Evolutionary conservation across 495 filamentous ascomycete genomes (phyloP).

Genomic region (Aspergillus egyptiacus): DNA sequence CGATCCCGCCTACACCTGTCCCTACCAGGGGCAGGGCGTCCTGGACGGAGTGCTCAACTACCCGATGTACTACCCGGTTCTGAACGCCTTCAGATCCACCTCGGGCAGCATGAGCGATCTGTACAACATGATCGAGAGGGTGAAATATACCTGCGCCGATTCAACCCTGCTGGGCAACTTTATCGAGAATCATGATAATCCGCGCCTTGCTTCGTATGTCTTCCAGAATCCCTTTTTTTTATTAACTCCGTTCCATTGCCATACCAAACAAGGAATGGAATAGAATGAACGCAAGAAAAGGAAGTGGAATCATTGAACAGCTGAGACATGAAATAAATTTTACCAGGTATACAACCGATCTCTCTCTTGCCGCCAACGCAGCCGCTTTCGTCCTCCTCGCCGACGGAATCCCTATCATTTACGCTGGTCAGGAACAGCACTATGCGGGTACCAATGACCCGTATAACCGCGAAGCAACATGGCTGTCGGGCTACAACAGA

Average conservation of each 20-base stretch:
- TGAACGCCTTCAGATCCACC: slow-evolving; percentile 55
- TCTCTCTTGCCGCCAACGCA: slow-evolving; percentile 57
- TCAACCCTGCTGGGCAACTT: slow-evolving; percentile 65
- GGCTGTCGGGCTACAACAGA: slow-evolving; percentile 59
- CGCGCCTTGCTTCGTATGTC: slow-evolving; percentile 54
- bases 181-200: slow-evolving; percentile 73
- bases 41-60: slow-evolving; percentile 65
- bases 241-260: too few species aligned
- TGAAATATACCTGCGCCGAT: slow-evolving; percentile 53
- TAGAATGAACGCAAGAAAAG: too few species aligned
- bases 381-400: slow-evolving; percentile 66
- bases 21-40: slow-evolving; percentile 58
- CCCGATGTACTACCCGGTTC: slow-evolving; percentile 52
- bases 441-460: slow-evolving; percentile 60
- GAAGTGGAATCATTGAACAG: too few species aligned
- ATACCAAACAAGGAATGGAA: too few species aligned
- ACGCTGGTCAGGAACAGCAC: slow-evolving; percentile 71
- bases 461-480: slow-evolving; percentile 68
- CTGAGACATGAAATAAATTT: not conserved
- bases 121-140: slow-evolving; percentile 50
- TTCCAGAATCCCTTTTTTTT: not conserved
- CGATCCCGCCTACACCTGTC: slow-evolving; percentile 53
- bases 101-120: slow-evolving; percentile 53
- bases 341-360: slow-evolving; percentile 41
- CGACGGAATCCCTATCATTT: slow-evolving; percentile 63